A percentile compares a stretch with the other conserved stretches of the same genome.
Conservation (phyloP, 306 rosid species). For the Ceratonia siliqua region DNA sequence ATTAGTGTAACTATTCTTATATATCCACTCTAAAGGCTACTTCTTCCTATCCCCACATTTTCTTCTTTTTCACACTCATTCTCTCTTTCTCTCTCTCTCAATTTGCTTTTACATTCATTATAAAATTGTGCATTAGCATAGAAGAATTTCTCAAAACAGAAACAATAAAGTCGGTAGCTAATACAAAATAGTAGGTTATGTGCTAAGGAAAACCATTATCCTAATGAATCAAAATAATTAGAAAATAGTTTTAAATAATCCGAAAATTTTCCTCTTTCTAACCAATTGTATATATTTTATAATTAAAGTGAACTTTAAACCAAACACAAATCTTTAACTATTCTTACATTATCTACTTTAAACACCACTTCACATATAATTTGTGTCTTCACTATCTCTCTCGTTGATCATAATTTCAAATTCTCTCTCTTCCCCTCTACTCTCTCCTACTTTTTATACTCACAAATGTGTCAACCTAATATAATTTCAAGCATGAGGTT, state of each 20-base stretch:
- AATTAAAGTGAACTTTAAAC: no score
- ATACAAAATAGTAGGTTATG: neutral
- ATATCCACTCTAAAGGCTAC: neutral
- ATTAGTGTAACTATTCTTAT: neutral
- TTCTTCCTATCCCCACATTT: neutral
- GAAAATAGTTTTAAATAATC: neutral
- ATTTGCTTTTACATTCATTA: neutral
- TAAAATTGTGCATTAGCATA: neutral
- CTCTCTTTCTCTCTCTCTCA: neutral
- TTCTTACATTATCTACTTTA: neutral
- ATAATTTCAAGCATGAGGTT: neutral
- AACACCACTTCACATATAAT: neutral
- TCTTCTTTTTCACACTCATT: slow-evolving; percentile 18
- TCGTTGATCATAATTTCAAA: neutral
- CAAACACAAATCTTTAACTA: no score
- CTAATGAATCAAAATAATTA: neutral
- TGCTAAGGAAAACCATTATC: no score
- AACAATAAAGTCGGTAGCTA: neutral
- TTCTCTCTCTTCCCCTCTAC: neutral
- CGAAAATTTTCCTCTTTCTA: neutral
- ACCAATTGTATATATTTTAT: neutral
- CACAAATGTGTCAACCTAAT: neutral
- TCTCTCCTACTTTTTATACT: neutral
- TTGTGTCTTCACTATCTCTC: neutral
- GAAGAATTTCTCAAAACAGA: neutral